These are phyloP conservation scores for Epichloe typhina DNA, from an alignment of 2,329 filamentous ascomycete genomes.

Conservation along the genomic window DNA sequence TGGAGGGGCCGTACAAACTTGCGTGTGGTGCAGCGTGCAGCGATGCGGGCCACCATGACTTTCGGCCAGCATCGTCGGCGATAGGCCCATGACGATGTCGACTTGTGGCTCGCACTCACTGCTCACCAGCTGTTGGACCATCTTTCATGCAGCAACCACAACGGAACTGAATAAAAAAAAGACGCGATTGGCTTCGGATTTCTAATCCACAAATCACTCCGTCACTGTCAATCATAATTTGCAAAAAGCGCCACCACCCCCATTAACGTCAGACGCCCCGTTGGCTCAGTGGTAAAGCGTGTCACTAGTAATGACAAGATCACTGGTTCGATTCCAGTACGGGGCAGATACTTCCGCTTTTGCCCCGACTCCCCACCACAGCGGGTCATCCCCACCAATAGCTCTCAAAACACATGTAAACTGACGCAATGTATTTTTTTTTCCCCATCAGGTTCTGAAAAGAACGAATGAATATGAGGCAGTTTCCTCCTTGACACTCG, in stretches of 20 bases:
- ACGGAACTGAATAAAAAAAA: too few relatives aligned
- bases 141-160: too few relatives aligned
- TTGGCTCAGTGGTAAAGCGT: slow-evolving; percentile 24
- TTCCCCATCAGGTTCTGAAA: too few relatives aligned
- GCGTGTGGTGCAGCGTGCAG: background rate
- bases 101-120: background rate
- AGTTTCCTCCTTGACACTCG: too few relatives aligned
- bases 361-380: background rate
- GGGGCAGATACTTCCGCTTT: slow-evolving; percentile 11
- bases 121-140: background rate
- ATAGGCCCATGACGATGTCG: background rate
- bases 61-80: background rate
- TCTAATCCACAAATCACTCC: too few relatives aligned
- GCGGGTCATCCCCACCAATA: too few relatives aligned
- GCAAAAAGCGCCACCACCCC: rapidly evolving
- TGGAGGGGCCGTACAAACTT: background rate
- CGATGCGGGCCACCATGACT: background rate
- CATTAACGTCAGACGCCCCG: slow-evolving; percentile 9
- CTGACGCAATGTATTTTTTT: too few relatives aligned
- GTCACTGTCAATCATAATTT: rapidly evolving
- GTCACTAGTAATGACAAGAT: slow-evolving; percentile 25
- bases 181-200: too few relatives aligned
- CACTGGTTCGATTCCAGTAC: slow-evolving; percentile 22
- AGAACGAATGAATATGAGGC: too few relatives aligned
- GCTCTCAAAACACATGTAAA: rapidly evolving